Conservation (phyloP, 2,329 filamentous ascomycete species). For the Venturiaceae sp. region DNA sequence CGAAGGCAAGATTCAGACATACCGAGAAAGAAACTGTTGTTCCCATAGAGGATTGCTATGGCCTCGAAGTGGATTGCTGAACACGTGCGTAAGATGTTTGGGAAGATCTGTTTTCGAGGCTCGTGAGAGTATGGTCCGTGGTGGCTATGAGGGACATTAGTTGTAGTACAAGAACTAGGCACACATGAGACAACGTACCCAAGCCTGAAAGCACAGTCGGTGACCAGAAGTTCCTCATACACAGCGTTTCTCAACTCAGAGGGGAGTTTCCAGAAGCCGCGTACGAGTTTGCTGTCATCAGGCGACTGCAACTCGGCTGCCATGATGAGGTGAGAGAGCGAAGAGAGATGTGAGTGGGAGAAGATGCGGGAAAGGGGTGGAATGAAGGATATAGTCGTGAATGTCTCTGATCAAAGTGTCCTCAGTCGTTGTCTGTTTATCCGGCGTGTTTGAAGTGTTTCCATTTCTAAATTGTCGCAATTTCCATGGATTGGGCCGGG, state of each 20-base stretch:
- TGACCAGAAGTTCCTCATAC: constrained; percentile 6
- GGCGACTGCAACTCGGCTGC: not conserved
- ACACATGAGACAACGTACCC: not conserved
- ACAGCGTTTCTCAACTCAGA: constrained; percentile 6
- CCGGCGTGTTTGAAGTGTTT: not conserved
- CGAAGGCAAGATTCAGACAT: not conserved
- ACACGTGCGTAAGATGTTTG: constrained; percentile 5
- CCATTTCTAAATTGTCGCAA: not conserved
- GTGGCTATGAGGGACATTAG: constrained; percentile 1
- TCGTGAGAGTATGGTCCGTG: constrained; percentile 8
- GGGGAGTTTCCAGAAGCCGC: constrained; percentile 1
- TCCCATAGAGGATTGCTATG: constrained; percentile 6
- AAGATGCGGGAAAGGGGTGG: not conserved
- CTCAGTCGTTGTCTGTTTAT: not conserved
- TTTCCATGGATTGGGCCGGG: not conserved
- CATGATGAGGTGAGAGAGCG: not conserved
- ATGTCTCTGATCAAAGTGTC: not conserved
- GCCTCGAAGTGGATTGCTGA: constrained; percentile 3
- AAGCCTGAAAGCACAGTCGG: constrained; percentile 7
- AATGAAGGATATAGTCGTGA: not conserved
- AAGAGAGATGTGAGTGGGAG: not conserved
- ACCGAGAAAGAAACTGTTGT: constrained; percentile 8
- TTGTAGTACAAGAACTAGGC: not conserved
- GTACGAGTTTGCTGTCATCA: not conserved
- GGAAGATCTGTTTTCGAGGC: constrained; percentile 2